Conservation (phyloP, 139 green algal species). For the Axilococcus clingmanii region DNA sequence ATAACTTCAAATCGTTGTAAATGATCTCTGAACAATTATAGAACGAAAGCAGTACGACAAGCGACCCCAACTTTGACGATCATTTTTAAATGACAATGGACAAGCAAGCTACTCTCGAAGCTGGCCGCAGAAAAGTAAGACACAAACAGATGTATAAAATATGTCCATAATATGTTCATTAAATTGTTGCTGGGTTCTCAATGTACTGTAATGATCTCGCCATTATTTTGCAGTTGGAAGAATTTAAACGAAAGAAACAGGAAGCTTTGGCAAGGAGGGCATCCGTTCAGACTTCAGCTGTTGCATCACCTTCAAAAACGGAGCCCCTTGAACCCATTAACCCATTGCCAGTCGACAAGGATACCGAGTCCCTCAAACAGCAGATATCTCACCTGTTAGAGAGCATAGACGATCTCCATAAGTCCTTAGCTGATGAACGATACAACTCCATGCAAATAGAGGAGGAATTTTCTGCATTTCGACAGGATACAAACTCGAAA, state of each 20-base stretch:
- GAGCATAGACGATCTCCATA: constrained; percentile 13
- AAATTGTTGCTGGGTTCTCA: neutral
- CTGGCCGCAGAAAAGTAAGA: constrained; percentile 14
- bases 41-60: too few species aligned
- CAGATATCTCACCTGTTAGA: constrained; percentile 6
- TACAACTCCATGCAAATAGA: constrained; percentile 11
- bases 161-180: neutral
- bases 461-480: constrained; percentile 1
- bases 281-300: neutral
- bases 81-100: too few species aligned
- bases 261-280: neutral
- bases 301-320: neutral
- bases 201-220: neutral
- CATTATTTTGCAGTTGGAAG: constrained; percentile 11
- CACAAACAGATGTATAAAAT: too few species aligned
- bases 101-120: constrained; percentile 3
- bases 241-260: constrained; percentile 7
- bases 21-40: neutral
- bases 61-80: too few species aligned
- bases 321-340: neutral
- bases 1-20: neutral
- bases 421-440: constrained; percentile 12
- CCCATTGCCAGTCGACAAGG: neutral
- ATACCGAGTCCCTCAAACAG: constrained; percentile 1
- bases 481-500: too few species aligned